Conservation (phyloP, 768 basidiomycete genomes). For the Rhizopogon vinicolor region DNA sequence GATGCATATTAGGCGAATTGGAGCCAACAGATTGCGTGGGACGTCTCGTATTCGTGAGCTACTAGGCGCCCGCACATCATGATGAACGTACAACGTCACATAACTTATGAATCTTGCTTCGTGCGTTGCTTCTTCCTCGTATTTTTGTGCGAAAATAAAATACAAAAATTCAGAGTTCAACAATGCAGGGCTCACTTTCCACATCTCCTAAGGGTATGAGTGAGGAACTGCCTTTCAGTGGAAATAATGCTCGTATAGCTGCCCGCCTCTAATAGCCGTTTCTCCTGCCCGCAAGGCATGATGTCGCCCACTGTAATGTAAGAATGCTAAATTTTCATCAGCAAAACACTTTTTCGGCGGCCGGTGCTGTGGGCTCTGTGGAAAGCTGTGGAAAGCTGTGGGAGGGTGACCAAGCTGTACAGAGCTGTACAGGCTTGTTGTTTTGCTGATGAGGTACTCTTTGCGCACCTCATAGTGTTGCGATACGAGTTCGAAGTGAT, state of each 20-base stretch:
- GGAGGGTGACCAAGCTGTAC: too few relatives aligned
- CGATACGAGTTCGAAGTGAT: too few relatives aligned
- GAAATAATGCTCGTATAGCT: slow-evolving; percentile 8
- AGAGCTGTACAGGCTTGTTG: too few relatives aligned
- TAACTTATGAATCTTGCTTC: slow-evolving; percentile 80
- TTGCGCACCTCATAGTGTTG: too few relatives aligned
- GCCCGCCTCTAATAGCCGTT: slow-evolving; percentile 70
- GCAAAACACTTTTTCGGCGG: too few relatives aligned
- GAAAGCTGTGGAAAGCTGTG: too few relatives aligned
- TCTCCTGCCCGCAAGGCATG: slow-evolving; percentile 80
- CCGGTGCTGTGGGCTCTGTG: too few relatives aligned
- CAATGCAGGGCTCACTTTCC: slow-evolving; percentile 45
- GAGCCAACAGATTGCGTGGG: slow-evolving; percentile 57
- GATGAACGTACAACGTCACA: background rate
- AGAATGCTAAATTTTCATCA: too few relatives aligned
- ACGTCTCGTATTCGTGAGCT: slow-evolving; percentile 75
- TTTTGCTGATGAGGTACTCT: too few relatives aligned
- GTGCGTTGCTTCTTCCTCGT: slow-evolving; percentile 65
- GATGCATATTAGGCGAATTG: slow-evolving; percentile 66
- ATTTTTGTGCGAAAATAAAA: slow-evolving; percentile 49
- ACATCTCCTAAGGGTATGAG: slow-evolving; percentile 44
- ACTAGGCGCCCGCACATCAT: slow-evolving; percentile 28
- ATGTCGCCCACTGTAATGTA: slow-evolving; percentile 95
- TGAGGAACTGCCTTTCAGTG: too few relatives aligned
- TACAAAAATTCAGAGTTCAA: too few relatives aligned